Conservation (phyloP, 1,139 yeast species). For the Suhomyces yuchorum region DNA sequence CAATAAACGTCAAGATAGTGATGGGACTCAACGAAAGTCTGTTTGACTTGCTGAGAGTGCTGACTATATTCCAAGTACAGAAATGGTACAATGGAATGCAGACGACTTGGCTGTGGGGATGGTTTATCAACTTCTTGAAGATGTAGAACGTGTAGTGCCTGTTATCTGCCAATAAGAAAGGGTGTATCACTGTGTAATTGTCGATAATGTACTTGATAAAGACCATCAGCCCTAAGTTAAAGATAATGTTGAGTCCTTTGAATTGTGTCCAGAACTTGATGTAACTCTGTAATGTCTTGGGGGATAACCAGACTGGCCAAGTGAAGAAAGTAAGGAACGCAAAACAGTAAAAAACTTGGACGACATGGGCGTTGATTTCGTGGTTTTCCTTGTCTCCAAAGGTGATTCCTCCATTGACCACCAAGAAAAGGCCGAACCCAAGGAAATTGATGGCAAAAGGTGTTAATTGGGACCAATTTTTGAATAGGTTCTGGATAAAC, state of each 20-base stretch:
- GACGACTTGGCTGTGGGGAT: slow-evolving; percentile 41
- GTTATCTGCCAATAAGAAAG: slow-evolving; percentile 90
- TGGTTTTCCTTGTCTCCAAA: slow-evolving; percentile 91
- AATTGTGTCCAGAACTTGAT: slow-evolving; percentile 26
- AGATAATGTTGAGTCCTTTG: slow-evolving; percentile 20
- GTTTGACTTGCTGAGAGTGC: slow-evolving; percentile 23
- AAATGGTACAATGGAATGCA: slow-evolving; percentile 76
- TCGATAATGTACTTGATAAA: slow-evolving; percentile 53
- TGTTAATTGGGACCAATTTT: slow-evolving; percentile 30
- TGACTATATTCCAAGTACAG: slow-evolving; percentile 50
- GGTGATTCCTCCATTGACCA: slow-evolving; percentile 74
- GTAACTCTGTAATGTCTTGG: slow-evolving; percentile 39
- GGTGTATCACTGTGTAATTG: slow-evolving; percentile 75
- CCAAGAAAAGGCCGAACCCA: slow-evolving; percentile 57
- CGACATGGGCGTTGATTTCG: slow-evolving; percentile 65
- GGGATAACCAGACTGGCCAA: slow-evolving; percentile 67
- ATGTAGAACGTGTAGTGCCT: slow-evolving; percentile 90
- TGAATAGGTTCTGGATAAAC: slow-evolving; percentile 25
- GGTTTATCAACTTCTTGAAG: slow-evolving; percentile 61
- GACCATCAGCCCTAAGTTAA: slow-evolving; percentile 23
- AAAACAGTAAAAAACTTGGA: slow-evolving; percentile 79
- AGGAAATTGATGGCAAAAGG: slow-evolving; percentile 59
- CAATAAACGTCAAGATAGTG: slow-evolving; percentile 47
- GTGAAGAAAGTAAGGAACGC: slow-evolving; percentile 64
- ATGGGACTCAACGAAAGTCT: slow-evolving; percentile 30